Evolutionary conservation across 257 asterid genomes (phyloP).

Genomic region (Fraxinus quadrangulata): DNA sequence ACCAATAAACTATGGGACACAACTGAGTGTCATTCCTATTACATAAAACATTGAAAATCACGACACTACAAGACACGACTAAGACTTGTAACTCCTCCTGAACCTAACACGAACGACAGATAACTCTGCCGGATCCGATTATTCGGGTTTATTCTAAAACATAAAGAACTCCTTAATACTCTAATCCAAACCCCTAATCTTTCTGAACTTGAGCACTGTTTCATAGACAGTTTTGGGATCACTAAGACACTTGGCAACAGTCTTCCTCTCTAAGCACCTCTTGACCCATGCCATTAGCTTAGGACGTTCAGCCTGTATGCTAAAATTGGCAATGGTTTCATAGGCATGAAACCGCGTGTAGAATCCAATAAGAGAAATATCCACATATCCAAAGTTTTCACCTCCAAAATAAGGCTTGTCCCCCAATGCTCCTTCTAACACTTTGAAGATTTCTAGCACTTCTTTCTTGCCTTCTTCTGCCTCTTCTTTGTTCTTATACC

Average conservation of each 20-base stretch:
- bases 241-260: slow-evolving; percentile 27
- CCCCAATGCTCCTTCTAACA: slow-evolving; percentile 29
- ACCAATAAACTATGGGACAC: not conserved
- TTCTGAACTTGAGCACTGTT: not conserved
- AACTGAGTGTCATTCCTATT: not conserved
- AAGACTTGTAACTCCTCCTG: slow-evolving; percentile 2
- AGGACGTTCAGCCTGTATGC: slow-evolving; percentile 26
- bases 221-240: slow-evolving; percentile 26
- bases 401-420: slow-evolving; percentile 32
- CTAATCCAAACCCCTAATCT: no score
- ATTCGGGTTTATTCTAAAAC: no score
- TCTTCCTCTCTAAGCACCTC: slow-evolving; percentile 33
- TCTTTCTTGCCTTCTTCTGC: slow-evolving; percentile 28
- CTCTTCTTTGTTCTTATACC: slow-evolving; percentile 23
- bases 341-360: slow-evolving; percentile 20
- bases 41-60: not conserved
- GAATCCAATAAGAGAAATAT: slow-evolving; percentile 28
- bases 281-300: slow-evolving; percentile 29
- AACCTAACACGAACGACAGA: not conserved
- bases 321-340: slow-evolving; percentile 22
- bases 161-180: no score
- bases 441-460: slow-evolving; percentile 13
- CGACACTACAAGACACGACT: not conserved
- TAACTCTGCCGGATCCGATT: no score
- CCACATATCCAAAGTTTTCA: slow-evolving; percentile 30